Evolutionary conservation across 257 asterid genomes (phyloP).

Genomic region (Jacaranda mimosifolia): DNA sequence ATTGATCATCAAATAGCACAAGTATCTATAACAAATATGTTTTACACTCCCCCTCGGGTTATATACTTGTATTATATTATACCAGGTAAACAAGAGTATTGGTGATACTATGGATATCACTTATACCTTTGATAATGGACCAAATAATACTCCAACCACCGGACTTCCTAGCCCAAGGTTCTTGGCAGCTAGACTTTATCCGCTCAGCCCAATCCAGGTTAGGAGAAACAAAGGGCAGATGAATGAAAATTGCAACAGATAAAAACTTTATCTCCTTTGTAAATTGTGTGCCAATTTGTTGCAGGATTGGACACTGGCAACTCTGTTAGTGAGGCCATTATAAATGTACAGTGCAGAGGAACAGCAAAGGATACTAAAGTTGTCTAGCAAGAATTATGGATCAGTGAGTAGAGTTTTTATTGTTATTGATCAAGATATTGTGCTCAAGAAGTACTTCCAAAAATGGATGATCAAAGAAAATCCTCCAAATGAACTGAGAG

Average conservation of each 20-base stretch:
- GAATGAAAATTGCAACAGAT: no score
- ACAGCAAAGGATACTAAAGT: neutral
- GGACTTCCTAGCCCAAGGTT: neutral
- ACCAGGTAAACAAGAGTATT: neutral
- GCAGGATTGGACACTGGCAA: neutral
- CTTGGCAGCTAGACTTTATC: neutral
- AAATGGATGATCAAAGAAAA: constrained; percentile 37
- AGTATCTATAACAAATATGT: no score
- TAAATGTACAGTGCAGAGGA: neutral
- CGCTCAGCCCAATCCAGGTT: neutral
- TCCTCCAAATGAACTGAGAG: constrained; percentile 16
- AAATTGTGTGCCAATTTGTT: neutral
- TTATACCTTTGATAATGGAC: no score
- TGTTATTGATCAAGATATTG: neutral
- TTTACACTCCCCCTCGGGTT: no score
- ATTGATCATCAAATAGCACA: no score
- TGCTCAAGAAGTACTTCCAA: constrained; percentile 14
- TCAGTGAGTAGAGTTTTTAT: constrained; percentile 42
- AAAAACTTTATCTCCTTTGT: no score
- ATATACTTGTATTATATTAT: no score
- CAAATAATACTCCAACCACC: neutral
- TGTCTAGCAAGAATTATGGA: constrained; percentile 21
- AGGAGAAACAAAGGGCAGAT: no score
- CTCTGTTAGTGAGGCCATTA: neutral
- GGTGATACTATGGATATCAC: neutral